Evolutionary conservation across 306 rosid species (phyloP), one percentile per base, ranked within the genome.

Genomic region (Begonia masoniana): DNA sequence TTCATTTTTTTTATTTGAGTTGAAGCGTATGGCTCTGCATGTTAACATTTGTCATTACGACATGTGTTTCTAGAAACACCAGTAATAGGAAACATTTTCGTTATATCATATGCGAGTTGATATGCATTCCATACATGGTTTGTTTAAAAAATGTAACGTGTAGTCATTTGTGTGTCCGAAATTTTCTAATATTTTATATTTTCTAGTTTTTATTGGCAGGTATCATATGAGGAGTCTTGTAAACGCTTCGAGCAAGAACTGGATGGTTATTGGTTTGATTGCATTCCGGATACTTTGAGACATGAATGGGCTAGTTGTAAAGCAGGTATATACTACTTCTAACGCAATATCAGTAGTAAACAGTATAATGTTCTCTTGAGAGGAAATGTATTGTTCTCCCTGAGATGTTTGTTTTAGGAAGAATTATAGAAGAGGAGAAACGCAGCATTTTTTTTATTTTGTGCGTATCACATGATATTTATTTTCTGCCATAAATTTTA

Each of bases 211-310:
- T 74, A 57, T 78, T 63, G 64, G 65, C 94, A 87, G 96, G 69
- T 72, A 49, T 80, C 89, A 62, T 80, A 68, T 63, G 77, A 83
- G 70, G 79, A 59, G 67, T 76, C 87, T 48, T 63, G 54, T 54
- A 69, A 62, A 57, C 57, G 35, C 72, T 63, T 80, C 52, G 66
- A 66, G 68, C 70, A 83, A 59, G 89, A 87, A 66, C 81, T 87
- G 56, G 77, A 76, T 54, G 87, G 94, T 65, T 69, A 78, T 68
- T 87, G 96, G 96, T 80, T 76, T 15, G 94, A 87, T 80, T 81
- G 68, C 65, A 80, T 87, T 41, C 79, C 76, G 15, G 84, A 80
- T 68, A 69, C 80, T 57, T 52, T 87, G 47, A 76, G 72, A 72
- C 76, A 62, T 67, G 87, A 87, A 70, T 87, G 88, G 87, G 52